These are phyloP conservation scores for Panellus pusillus DNA, from an alignment of 768 basidiomycete genomes.

Conservation along the genomic window DNA sequence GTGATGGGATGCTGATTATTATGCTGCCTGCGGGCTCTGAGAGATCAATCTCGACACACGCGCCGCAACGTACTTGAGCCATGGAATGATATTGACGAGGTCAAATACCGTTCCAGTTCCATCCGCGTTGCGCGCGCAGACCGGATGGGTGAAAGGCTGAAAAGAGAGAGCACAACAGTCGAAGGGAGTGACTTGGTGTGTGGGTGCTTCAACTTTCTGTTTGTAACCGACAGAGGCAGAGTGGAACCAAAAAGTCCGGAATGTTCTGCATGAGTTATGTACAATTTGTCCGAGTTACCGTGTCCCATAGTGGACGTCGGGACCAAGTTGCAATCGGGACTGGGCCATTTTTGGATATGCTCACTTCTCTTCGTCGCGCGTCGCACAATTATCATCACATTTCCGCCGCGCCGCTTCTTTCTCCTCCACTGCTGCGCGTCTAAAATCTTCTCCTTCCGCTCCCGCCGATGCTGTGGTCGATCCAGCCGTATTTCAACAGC, in stretches of 20 bases:
- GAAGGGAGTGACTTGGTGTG: constrained; percentile 75
- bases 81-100: constrained; percentile 89
- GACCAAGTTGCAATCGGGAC: too few relatives aligned
- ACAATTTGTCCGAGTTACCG: constrained; percentile 61
- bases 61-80: constrained; percentile 70
- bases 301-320: too few relatives aligned
- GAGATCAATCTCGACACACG: constrained; percentile 9
- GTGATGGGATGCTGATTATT: constrained; percentile 80
- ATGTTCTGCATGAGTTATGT: constrained; percentile 89
- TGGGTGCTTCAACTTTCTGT: constrained; percentile 65
- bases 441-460: background rate
- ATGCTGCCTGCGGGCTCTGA: constrained; percentile 58
- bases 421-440: background rate
- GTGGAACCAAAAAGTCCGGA: constrained; percentile 76
- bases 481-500: constrained; percentile 7
- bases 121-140: constrained; percentile 81
- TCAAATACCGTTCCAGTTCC: constrained; percentile 85
- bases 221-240: constrained; percentile 76
- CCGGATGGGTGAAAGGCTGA: constrained; percentile 86
- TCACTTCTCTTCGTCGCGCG: background rate
- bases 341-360: too few relatives aligned
- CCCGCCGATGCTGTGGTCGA: constrained; percentile 6
- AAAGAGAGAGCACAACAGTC: constrained; percentile 92
- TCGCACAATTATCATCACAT: background rate
- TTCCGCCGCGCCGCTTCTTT: constrained; percentile 12